Base-by-base conservation (phyloP, 768 basidiomycete species). In the Serendipita sp. region DNA sequence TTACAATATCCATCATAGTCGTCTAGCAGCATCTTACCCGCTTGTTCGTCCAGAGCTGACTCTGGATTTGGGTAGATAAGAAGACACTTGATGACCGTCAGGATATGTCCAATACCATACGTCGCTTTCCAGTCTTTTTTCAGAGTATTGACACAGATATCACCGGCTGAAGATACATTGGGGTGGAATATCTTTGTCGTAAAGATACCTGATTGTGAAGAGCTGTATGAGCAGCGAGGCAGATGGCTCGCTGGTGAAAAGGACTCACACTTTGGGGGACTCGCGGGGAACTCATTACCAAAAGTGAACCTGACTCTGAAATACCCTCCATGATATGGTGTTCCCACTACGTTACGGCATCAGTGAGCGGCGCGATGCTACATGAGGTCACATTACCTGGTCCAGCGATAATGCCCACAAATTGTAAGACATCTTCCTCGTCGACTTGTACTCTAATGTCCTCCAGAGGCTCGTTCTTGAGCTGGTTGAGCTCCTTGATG, bases 61-160 rank as follows among this genome's bases (percentile, higher is more conserved):
- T 97, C 94, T 36, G 95, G 91, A 71, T 96, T 96, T 34, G 94
- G 94, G 71, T 93, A 93, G 68, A 98, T 97, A 66, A 98, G 81
- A 52, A 98, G 83, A 71, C 94, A 96, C 73, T 93, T 94, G 68
- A 97, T 86, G 33, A 91, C 94, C 65, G 91, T 85, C 15, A 95
- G 80, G 65, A 95, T 95, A 72, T 94, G 91, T 13, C 79, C 83
- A 34, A 98, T 91, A 58, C 94, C 94, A 69, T 91, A 94, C 11
- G 85, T 81, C 27, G 88, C 81, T 72, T 92, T 88, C 94, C 94
- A 97, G 70, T 95, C 92, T 73, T 96, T 95, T 80, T 96, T 97
- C 29, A 97, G 76, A 4, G 93, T 97, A 76, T 94, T 95, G 13
- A 97, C 93, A 72, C 93, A 97, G 68, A 97, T 97, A 74, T 96